Base-by-base conservation (phyloP, 208 protist genomes). In the Phytomonas serpens region DNA sequence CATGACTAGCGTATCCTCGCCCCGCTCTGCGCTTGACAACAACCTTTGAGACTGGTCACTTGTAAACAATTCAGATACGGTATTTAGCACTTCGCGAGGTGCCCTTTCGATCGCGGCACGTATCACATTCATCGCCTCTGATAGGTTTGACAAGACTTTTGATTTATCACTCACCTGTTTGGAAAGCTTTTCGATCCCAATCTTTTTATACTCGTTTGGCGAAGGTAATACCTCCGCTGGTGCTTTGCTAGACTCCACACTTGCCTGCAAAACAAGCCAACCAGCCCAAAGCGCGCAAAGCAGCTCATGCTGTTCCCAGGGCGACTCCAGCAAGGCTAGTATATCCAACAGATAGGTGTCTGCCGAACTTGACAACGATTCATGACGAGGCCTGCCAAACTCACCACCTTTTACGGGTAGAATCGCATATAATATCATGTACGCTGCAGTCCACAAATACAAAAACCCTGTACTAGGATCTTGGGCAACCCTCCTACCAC, bases 381-480 rank as follows among this genome's bases (percentile, higher is more conserved):
- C 47, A 19, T 27, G 47, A 57, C 19, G 47, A 57, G 47, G 23
- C 19, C 5, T 23, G 19, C 16, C 47, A 16, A 57, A 23, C 47
- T 57, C 47, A 1, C 82, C 63, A 30, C 64, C 75, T 16, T 68
- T 67, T 14, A 7, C 33, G 14, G 51, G 30, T 16, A 75, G 31
- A 34, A 82, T 68, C 62, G 75, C 66, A 37, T 80, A 78, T 33
- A 89, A 72, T n/a, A 88, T 78, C 74, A 93, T 83, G 68, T 87
- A 86, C 11, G 84, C 85, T 2, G 86, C 85, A 10, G 86, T 92
- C 75, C 82, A 80, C 10, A 88, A 64, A 57, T 92, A 88, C 69
- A 70, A 61, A 23, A 57, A 27, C 11, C 34, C 66, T 2, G 32
- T 47, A 30, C 66, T 69, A 14, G 29, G 47, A 27, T 57, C 34